Conservation (phyloP, 768 basidiomycete genomes). For the Hemileccinum rubropunctum region DNA sequence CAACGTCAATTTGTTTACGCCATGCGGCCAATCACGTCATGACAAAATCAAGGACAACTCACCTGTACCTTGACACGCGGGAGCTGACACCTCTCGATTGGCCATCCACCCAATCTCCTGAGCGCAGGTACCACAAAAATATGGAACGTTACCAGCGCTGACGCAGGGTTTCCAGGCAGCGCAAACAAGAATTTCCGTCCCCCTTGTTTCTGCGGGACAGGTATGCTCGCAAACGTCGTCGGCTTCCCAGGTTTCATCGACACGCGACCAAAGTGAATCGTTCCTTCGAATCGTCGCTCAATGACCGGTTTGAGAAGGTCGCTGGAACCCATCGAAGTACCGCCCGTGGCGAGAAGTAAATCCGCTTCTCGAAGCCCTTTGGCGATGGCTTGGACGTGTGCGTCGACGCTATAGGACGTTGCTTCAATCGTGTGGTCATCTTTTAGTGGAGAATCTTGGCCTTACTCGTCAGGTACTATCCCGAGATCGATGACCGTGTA, state of each 20-base stretch:
- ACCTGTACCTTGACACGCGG: slow-evolving; percentile 67
- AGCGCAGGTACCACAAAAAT: slow-evolving; percentile 83
- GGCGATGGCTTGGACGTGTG: slow-evolving; percentile 56
- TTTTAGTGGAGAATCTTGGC: not conserved
- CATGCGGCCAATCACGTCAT: not conserved
- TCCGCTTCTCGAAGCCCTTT: slow-evolving; percentile 64
- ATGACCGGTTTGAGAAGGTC: slow-evolving; percentile 88
- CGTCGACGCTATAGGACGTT: slow-evolving; percentile 37
- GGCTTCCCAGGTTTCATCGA: slow-evolving; percentile 85
- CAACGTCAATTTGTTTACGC: not conserved
- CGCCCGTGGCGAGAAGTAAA: slow-evolving; percentile 80
- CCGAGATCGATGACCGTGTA: slow-evolving; percentile 80
- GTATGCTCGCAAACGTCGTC: slow-evolving; percentile 84
- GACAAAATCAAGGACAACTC: slow-evolving; percentile 15
- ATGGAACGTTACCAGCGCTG: slow-evolving; percentile 83
- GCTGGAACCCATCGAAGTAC: slow-evolving; percentile 88
- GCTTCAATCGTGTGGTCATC: not conserved
- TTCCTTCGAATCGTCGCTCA: slow-evolving; percentile 72
- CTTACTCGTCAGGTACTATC: slow-evolving; percentile 72
- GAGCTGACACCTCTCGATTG: slow-evolving; percentile 46
- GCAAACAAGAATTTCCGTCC: slow-evolving; percentile 69
- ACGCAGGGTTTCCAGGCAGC: slow-evolving; percentile 86
- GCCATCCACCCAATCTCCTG: slow-evolving; percentile 69
- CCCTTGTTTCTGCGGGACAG: slow-evolving; percentile 33
- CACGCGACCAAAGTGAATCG: slow-evolving; percentile 83